Evolutionary conservation across 345 rosid genomes (phyloP), one percentile per base, ranked within the genome.

Genomic region (Citrus sp.): DNA sequence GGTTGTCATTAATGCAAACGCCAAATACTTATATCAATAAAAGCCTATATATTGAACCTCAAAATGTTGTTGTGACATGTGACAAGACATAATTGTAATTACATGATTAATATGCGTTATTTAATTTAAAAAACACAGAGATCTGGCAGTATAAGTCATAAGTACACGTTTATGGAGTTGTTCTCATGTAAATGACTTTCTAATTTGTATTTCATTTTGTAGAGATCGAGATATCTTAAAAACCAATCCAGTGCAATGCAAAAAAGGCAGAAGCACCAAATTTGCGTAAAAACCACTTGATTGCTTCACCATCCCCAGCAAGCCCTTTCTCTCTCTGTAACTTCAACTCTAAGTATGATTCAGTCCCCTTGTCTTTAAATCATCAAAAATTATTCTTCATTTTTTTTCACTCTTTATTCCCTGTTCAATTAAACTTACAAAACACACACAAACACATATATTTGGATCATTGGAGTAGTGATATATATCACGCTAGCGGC

Each of bases 251-350:
- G 61, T 77, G 61, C 79, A 56, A 81, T 73, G 82, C 75, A 87
- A 90, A 88, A 87, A 90, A 86, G 86, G 89, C 81, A 84, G 70
- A 66, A 66, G 81, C 81, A 82, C 86, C 89, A 72, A 79, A 87
- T 88, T 90, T 80, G 92, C 91, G 90, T 90, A 87, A 86, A 85
- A 64, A 72, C 89, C 84, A 90, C 92, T 85, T 86, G 82, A 86
- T 88, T 84, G 89, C 84, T 82, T 87, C 90, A 86, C 91, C 87
- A 79, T 79, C 87, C 80, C 77, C 84, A 40, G 24, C 73, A 69
- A 27, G 73, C 72, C 40, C 13, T 27, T 70, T 82, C 80, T 82
- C 86, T 80, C 80, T 75, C 82, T 64, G 9, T 88, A 84, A 82
- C 93, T 87, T 88, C 75, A 85, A 82, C 82, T 85, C 87, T 84